Evolutionary conservation across 345 rosid species (phyloP), one percentile per base, ranked within the genome.

Genomic region (Linum usitatissimum): DNA sequence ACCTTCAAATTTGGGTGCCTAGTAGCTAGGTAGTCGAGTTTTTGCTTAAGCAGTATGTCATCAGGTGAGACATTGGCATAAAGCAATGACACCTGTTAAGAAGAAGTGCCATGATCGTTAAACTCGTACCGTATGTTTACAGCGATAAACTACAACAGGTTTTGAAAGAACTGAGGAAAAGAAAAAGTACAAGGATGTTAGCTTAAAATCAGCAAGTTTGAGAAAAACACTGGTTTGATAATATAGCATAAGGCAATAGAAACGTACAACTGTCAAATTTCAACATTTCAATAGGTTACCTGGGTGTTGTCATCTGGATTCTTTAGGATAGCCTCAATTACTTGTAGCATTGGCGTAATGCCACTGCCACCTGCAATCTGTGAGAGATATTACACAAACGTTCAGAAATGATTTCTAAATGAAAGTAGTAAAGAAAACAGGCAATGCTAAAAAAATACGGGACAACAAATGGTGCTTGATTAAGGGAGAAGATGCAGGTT

Each of bases 301-400:
- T 91, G 83, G 57, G 98, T 88, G 64, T 86, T 88, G 82, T 91
- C 98, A 53, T 86, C 84, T 0, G 92, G 87, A 72, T 91, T 88
- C 82, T 83, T 88, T 73, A 91, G 48, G 60, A 91, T 84, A 61
- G 89, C 92, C 69, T 91, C 98, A 51, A 91, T 86, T 40, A 88
- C 86, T 74, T 91, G 98, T 75, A 91, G 91, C 96, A 91, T 91
- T 63, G 98, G 98, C 53, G 98, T 88, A 70, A 91, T 91, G 66
- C 98, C 98, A 49, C 87, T 74, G 64, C 98, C 98, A 70, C 98
- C 98, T 18, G 98, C 95, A 74, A 91, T 84, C 98, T 88, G 75
- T 66, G 54, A 31, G 36, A 64, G 56, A 12, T 4, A 1, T 34
- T 34, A 4, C 5, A 4, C 6, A 34, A 66, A 42, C 23, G 68